phyloP scores from a whole-genome alignment of 108 stramenopile genomes.

The Poteriospumella lacustris region DNA sequence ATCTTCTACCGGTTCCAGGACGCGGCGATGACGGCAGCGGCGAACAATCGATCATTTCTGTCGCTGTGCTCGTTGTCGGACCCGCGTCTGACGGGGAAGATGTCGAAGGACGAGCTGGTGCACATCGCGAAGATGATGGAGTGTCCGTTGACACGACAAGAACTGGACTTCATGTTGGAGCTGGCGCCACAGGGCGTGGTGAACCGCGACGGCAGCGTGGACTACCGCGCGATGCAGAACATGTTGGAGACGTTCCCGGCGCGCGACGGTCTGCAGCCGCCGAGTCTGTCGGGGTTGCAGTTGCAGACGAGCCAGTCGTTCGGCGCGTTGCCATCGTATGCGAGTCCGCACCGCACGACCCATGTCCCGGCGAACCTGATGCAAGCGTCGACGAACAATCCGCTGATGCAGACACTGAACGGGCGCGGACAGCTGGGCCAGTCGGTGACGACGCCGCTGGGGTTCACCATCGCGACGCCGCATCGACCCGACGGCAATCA shows the following conservation, averaged over 20 bases:
- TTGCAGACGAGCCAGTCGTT: too few relatives aligned
- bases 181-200: neutral
- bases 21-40: neutral
- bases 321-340: slow-evolving; percentile 1
- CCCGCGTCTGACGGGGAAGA: neutral
- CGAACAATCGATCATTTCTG: neutral
- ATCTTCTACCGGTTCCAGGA: slow-evolving; percentile 2
- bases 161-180: slow-evolving; percentile 11
- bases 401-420: neutral
- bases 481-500: too few relatives aligned
- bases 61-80: slow-evolving; percentile 11
- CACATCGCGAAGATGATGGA: slow-evolving; percentile 29
- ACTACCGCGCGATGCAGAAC: neutral
- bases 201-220: neutral
- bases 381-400: neutral
- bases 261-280: too few relatives aligned
- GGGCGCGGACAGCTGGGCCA: neutral
- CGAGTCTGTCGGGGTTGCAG: too few relatives aligned
- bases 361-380: too few relatives aligned
- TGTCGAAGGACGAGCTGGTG: slow-evolving; percentile 13
- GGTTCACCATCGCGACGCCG: neutral
- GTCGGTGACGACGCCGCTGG: slow-evolving; percentile 14
- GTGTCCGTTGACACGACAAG: neutral
- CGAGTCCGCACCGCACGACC: neutral
- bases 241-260: neutral